Conservation (phyloP, 768 basidiomycete species). For the Rhodotorula babjevae region DNA sequence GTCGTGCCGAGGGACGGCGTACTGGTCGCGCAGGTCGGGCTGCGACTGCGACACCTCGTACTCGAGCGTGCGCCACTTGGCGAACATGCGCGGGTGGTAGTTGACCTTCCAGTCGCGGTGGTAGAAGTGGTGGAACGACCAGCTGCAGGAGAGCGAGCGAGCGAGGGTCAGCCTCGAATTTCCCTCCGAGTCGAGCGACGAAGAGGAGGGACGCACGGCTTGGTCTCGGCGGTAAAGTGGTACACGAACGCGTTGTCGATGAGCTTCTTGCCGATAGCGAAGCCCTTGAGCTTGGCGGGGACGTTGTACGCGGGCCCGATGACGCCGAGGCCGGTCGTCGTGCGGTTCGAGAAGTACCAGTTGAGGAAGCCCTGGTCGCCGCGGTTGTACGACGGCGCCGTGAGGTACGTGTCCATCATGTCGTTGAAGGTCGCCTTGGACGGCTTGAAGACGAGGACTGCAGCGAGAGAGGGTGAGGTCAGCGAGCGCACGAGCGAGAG, state of each 20-base stretch:
- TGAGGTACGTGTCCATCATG: conserved; percentile 1
- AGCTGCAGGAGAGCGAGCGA: background rate
- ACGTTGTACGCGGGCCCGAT: background rate
- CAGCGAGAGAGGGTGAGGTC: background rate
- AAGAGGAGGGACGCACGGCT: background rate
- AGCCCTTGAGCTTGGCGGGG: background rate
- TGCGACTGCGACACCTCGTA: background rate
- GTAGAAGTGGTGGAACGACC: conserved; percentile 2
- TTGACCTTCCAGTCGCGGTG: background rate
- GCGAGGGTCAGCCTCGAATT: background rate
- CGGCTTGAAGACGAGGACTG: conserved; percentile 1
- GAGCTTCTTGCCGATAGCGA: conserved; percentile 1
- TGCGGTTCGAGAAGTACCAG: conserved; percentile 2
- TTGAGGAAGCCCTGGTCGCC: conserved; percentile 3
- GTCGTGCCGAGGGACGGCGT: background rate
- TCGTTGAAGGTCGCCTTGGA: background rate
- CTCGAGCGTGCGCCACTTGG: background rate
- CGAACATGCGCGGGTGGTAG: background rate
- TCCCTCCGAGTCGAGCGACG: no score
- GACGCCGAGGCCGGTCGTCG: background rate
- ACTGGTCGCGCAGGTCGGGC: background rate
- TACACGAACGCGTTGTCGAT: background rate
- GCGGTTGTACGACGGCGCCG: background rate
- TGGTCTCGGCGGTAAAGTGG: background rate
- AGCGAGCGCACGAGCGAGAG: background rate